Evolutionary conservation across 2,329 filamentous ascomycete genomes (phyloP), one percentile per base, ranked within the genome.

Genomic region (Aspergillus niger): DNA sequence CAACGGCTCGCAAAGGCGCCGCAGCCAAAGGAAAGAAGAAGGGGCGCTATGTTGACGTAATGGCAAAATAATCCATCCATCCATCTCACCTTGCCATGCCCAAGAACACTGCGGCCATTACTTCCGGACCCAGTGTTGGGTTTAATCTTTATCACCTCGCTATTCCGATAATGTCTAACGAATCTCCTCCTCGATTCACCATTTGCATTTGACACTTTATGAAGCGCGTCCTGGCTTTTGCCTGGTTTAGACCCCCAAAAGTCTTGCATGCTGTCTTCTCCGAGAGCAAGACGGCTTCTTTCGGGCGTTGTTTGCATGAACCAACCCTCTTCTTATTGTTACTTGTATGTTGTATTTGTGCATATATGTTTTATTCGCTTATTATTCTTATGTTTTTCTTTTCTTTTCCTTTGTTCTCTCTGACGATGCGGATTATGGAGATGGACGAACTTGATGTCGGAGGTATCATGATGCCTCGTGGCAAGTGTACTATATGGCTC

Each of bases 31-130:
- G 90, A 75, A 82, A 85, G 70, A 91, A 92, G 81, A 97, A 92
- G 82, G 87, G 89, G 22, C 89, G 92, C 30, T 99, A 99, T 81
- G 89, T 99, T 30, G 95, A 99, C 83, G 92, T 99, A 62, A 97
- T 98, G 92, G 90, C 90, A 8, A 89, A 91, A 67, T 80, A 61
- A 75, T 39, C 20, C 28, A n/a, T 26, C 17, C 5, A 2, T 36
- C 11, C 5, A 36, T 10, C 32, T 15, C 32, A 36, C 32, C 13
- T 28, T 47, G 13, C 10, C 48, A 22, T 53, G 7, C 22, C 36
- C 32, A n/a, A 50, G 10, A 24, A 32, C 20, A 11, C 17, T 55
- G 22, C 20, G 8, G 32, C 26, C 26, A 22, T 30, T 26, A 20
- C 17, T n/a, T 36, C 32, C 39, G 26, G 17, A 24, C 39, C 22